These are phyloP conservation scores for Aspergillus niger DNA, from an alignment of 2,329 filamentous ascomycete species.

Conservation along the genomic window DNA sequence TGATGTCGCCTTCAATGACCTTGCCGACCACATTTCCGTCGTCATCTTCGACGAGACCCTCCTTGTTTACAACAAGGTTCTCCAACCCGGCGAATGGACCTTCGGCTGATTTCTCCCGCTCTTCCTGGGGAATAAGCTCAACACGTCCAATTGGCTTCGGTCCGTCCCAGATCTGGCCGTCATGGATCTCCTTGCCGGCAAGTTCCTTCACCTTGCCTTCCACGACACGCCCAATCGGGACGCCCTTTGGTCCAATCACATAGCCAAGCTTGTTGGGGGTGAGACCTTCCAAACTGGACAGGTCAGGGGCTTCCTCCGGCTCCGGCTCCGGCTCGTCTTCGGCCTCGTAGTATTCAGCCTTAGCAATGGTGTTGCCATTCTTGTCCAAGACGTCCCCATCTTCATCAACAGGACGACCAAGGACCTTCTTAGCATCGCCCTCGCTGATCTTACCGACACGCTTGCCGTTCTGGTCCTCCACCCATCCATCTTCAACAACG, in stretches of 20 bases:
- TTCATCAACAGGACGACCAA: constrained; percentile 61
- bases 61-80: constrained; percentile 58
- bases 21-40: constrained; percentile 76
- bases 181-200: constrained; percentile 58
- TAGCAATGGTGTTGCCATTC: constrained; percentile 62
- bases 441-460: constrained; percentile 56
- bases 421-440: constrained; percentile 61
- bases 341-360: constrained; percentile 54
- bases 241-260: constrained; percentile 55
- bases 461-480: constrained; percentile 53
- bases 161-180: constrained; percentile 58
- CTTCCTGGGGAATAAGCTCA: constrained; percentile 59
- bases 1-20: constrained; percentile 69
- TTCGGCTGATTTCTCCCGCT: constrained; percentile 58
- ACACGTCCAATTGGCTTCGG: constrained; percentile 60
- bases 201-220: constrained; percentile 60
- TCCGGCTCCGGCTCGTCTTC: constrained; percentile 48
- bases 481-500: constrained; percentile 50
- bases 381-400: constrained; percentile 65
- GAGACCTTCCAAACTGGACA: constrained; percentile 57
- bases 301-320: constrained; percentile 50
- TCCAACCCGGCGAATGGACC: constrained; percentile 61
- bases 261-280: constrained; percentile 61
- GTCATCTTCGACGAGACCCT: constrained; percentile 68
- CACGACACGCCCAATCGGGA: constrained; percentile 59